Evolutionary conservation across 805 yeast species (phyloP).

Genomic region (Saccharomycopsis babjevae): DNA sequence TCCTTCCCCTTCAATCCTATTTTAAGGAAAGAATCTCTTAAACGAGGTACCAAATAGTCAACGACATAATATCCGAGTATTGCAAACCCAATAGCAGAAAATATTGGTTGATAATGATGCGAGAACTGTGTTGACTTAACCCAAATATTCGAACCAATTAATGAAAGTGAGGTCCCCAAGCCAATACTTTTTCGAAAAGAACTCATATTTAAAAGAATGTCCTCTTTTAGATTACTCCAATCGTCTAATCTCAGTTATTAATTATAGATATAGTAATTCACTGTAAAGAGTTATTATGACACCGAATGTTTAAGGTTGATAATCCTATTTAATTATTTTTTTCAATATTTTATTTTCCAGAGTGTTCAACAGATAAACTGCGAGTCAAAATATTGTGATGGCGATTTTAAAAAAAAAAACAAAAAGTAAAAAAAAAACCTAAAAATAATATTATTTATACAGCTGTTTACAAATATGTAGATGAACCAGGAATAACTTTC

Average conservation of each 20-base stretch:
- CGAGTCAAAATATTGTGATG: not conserved
- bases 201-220: not conserved
- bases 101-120: slow-evolving; percentile 34
- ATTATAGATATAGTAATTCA: too few relatives aligned
- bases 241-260: too few relatives aligned
- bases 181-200: not conserved
- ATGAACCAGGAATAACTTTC: too few relatives aligned
- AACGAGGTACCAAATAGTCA: slow-evolving; percentile 52
- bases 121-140: slow-evolving; percentile 6
- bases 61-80: slow-evolving; percentile 57
- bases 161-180: not conserved
- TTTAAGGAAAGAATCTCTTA: slow-evolving; percentile 55
- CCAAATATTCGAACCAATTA: not conserved
- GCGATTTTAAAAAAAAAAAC: not conserved
- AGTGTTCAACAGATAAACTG: not conserved
- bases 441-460: not conserved
- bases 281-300: not conserved
- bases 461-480: too few relatives aligned
- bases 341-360: not conserved
- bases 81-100: slow-evolving; percentile 56
- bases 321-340: not conserved
- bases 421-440: not conserved
- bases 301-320: not conserved
- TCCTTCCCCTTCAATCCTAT: slow-evolving; percentile 85
- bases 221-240: too few relatives aligned